A percentile compares a stretch with the other conserved stretches of the same genome.
These are phyloP conservation scores for Verticillium zaregamsianum DNA, from an alignment of 2,329 filamentous ascomycete genomes.

Conservation along the genomic window DNA sequence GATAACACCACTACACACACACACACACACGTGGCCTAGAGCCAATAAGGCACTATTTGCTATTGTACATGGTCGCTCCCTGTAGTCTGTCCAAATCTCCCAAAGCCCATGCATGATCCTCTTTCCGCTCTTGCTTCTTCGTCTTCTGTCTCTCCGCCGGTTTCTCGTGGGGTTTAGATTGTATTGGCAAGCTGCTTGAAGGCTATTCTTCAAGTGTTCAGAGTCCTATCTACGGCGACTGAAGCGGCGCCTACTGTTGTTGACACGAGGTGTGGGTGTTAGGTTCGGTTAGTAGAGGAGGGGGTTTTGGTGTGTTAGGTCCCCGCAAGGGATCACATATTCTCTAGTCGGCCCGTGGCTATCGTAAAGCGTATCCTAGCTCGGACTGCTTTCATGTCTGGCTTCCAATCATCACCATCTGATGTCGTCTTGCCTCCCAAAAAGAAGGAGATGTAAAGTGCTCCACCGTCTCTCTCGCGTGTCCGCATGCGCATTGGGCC, in stretches of 20 bases:
- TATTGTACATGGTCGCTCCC: constrained; percentile 1
- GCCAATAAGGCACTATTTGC: constrained; percentile 1
- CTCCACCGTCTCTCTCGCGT: constrained; percentile 19
- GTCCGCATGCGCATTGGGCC: constrained; percentile 8
- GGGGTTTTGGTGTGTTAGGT: constrained; percentile 1
- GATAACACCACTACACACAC: too few species aligned
- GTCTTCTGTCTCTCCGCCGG: background rate
- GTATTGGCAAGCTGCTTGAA: constrained; percentile 10
- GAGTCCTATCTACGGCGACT: constrained; percentile 12
- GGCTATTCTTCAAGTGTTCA: constrained; percentile 14
- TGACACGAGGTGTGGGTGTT: constrained; percentile 2
- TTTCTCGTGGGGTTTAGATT: constrained; percentile 2
- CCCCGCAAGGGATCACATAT: background rate
- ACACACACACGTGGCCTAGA: background rate
- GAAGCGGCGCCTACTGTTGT: constrained; percentile 8
- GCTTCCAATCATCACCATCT: constrained; percentile 20
- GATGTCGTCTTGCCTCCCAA: background rate
- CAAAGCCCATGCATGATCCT: constrained; percentile 1
- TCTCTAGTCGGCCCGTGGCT: constrained; percentile 18
- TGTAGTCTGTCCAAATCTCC: background rate
- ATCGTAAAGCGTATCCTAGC: constrained; percentile 23
- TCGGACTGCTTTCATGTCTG: constrained; percentile 22
- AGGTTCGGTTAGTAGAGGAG: constrained; percentile 4
- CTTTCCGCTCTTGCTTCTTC: background rate
- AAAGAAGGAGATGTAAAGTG: constrained; percentile 12